phyloP scores from a whole-genome alignment of 2,329 filamentous ascomycete species.

The Colletotrichum plurivorum region DNA sequence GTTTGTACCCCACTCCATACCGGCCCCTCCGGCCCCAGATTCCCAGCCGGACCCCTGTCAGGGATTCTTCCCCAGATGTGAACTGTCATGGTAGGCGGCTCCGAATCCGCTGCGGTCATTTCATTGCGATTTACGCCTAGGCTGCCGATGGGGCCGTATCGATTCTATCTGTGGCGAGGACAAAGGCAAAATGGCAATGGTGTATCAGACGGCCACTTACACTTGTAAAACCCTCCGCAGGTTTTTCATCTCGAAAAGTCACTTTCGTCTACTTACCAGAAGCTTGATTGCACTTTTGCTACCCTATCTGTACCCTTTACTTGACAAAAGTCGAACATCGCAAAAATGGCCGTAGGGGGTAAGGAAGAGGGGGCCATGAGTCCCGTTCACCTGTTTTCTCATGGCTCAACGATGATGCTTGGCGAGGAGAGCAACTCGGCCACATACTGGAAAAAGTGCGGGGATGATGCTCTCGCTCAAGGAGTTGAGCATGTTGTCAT shows the following conservation, averaged over 20 bases:
- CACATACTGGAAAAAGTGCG: constrained; percentile 76
- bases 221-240: no score
- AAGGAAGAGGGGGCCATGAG: constrained; percentile 48
- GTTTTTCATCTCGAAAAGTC: no score
- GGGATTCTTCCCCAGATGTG: not conserved
- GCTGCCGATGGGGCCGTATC: constrained; percentile 28
- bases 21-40: constrained; percentile 35
- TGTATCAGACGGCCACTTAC: not conserved
- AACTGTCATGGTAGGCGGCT: not conserved
- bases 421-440: constrained; percentile 74
- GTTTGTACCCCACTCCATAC: not conserved
- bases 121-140: not conserved
- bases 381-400: constrained; percentile 77
- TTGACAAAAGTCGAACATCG: not conserved
- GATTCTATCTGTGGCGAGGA: not conserved
- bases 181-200: not conserved
- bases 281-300: no score
- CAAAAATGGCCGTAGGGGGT: constrained; percentile 26
- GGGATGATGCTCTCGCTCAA: constrained; percentile 72
- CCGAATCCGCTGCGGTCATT: not conserved
- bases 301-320: not conserved
- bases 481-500: constrained; percentile 75
- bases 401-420: constrained; percentile 81
- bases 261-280: no score
- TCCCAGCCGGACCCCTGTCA: not conserved